Evolutionary conservation across 176 grass and related monocot species (phyloP).

Genomic region (Oryza meridionalis): DNA sequence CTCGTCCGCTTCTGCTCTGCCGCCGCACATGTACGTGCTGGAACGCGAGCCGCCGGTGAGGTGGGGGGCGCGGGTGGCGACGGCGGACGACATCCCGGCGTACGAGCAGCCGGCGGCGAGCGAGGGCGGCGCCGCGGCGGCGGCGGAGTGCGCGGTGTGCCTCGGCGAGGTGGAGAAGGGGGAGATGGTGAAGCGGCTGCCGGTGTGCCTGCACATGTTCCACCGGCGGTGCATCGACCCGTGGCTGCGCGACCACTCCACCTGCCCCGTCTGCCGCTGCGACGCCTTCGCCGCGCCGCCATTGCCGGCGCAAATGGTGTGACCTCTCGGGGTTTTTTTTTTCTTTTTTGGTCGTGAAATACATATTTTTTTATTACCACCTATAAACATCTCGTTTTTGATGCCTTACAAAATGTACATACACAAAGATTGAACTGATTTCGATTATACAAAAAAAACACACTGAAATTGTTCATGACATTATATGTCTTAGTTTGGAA

Average conservation of each 20-base stretch:
- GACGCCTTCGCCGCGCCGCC: not conserved
- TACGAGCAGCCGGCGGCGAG: conserved; percentile 33
- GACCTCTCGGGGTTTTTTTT: too few relatives aligned
- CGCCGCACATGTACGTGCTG: not conserved
- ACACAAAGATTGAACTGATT: too few relatives aligned
- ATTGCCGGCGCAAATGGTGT: not conserved
- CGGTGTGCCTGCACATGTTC: conserved; percentile 45
- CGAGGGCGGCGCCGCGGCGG: not conserved
- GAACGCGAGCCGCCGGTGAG: not conserved
- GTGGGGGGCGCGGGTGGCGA: not conserved
- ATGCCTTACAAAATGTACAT: not conserved
- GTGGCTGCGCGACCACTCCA: conserved; percentile 16
- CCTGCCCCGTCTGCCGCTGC: conserved; percentile 1
- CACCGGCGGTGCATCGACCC: conserved; percentile 32
- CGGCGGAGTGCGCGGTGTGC: conserved; percentile 46
- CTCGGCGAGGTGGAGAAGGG: conserved; percentile 39
- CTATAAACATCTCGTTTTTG: not conserved
- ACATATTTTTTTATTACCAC: too few relatives aligned
- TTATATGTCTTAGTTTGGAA: too few relatives aligned
- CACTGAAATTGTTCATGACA: too few relatives aligned
- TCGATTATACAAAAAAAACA: too few relatives aligned
- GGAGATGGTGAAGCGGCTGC: conserved; percentile 41
- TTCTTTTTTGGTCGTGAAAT: too few relatives aligned
- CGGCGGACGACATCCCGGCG: conserved; percentile 30
- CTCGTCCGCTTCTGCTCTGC: not conserved